phyloP scores from a whole-genome alignment of 148 eudicot genomes.

The Vaccinium myrtillus region DNA sequence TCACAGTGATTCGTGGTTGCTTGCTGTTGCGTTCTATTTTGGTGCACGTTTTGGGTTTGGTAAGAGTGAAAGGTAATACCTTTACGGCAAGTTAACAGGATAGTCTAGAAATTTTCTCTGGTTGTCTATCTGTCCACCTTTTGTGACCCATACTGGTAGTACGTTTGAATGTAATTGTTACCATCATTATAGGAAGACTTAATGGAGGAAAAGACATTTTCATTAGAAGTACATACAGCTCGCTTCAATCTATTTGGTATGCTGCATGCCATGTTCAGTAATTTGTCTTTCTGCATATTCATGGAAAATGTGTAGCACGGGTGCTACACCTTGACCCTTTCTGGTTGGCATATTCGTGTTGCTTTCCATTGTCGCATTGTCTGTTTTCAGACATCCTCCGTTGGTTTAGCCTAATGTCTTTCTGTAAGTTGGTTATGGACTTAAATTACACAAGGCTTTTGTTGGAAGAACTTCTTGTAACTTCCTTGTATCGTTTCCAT shows the following conservation, averaged over 20 bases:
- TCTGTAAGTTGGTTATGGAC: not conserved
- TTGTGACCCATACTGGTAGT: not conserved
- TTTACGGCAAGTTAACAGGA: not conserved
- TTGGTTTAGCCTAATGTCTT: constrained; percentile 1
- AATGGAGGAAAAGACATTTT: not conserved
- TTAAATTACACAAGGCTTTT: not conserved
- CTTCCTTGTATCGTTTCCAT: not conserved
- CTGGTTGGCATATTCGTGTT: not conserved
- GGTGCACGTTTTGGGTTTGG: constrained; percentile 50
- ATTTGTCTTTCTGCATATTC: not conserved
- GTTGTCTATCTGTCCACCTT: not conserved
- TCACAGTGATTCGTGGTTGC: constrained; percentile 47
- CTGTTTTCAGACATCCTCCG: not conserved
- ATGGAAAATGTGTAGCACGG: not conserved
- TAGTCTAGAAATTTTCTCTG: not conserved
- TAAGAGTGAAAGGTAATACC: constrained; percentile 33
- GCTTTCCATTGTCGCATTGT: not conserved
- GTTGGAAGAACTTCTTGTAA: not conserved
- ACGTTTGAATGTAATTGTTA: not conserved
- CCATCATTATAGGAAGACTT: not conserved
- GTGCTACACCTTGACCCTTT: not conserved
- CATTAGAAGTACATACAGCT: not conserved
- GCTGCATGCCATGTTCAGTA: not conserved
- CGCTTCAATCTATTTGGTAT: not conserved
- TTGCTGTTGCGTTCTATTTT: constrained; percentile 45